Conservation (phyloP, 768 basidiomycete species). For the Cubamyces sp. region DNA sequence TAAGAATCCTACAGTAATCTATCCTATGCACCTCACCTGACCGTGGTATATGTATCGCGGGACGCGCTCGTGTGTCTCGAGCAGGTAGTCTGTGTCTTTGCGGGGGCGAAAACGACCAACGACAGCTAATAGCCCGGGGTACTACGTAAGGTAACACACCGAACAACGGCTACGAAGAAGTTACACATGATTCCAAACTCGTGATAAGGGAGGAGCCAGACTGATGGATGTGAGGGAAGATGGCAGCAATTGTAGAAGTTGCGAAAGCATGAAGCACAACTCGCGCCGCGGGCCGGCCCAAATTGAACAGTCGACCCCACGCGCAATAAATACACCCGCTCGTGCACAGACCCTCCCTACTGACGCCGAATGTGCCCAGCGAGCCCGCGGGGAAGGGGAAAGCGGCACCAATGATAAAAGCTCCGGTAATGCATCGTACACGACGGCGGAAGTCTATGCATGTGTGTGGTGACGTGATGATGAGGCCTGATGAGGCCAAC, state of each 20-base stretch:
- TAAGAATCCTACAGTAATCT: slow-evolving; percentile 19
- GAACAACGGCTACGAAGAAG: slow-evolving; percentile 9
- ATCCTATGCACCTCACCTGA: slow-evolving; percentile 18
- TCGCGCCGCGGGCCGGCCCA: slow-evolving; percentile 8
- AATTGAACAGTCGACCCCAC: slow-evolving; percentile 1
- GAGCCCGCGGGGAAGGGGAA: neutral
- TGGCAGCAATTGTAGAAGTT: slow-evolving; percentile 12
- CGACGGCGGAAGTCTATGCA: slow-evolving; percentile 17
- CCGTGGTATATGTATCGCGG: slow-evolving; percentile 11
- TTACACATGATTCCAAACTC: slow-evolving; percentile 18
- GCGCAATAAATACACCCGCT: slow-evolving; percentile 20
- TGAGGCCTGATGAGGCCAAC: slow-evolving; percentile 2
- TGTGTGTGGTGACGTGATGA: slow-evolving; percentile 14
- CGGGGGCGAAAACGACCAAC: neutral
- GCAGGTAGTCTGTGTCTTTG: neutral
- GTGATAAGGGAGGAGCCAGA: neutral
- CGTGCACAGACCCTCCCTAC: slow-evolving; percentile 8
- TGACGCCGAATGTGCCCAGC: slow-evolving; percentile 7
- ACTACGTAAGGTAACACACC: slow-evolving; percentile 13
- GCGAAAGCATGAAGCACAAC: slow-evolving; percentile 12
- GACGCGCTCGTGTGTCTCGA: neutral
- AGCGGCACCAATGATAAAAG: neutral
- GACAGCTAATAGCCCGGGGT: neutral
- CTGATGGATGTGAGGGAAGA: slow-evolving; percentile 2
- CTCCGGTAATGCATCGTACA: slow-evolving; percentile 20